phyloP scores from a whole-genome alignment of 768 basidiomycete genomes.

The Mycena rebaudengoi region DNA sequence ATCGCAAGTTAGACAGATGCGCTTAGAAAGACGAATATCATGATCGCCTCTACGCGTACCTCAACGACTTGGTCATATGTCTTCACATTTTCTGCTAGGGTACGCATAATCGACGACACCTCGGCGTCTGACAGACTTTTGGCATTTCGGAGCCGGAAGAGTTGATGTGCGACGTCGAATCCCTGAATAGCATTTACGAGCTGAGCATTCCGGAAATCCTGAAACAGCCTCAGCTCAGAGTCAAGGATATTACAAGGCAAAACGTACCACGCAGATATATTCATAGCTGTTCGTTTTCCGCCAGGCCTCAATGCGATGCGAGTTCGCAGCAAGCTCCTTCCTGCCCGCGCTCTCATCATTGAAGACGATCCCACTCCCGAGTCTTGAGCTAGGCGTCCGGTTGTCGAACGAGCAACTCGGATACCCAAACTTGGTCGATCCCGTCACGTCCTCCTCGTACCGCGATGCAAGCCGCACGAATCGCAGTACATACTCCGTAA shows the following conservation, averaged over 20 bases:
- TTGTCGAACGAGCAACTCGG: constrained; percentile 64
- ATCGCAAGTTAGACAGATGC: background rate
- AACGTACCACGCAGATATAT: constrained; percentile 68
- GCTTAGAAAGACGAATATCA: background rate
- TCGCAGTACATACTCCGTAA: constrained; percentile 87
- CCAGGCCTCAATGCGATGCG: constrained; percentile 94
- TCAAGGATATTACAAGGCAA: background rate
- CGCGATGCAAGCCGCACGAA: constrained; percentile 91
- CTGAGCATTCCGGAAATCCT: constrained; percentile 75
- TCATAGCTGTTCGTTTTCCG: constrained; percentile 82
- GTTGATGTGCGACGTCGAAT: constrained; percentile 88
- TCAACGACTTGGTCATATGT: constrained; percentile 91
- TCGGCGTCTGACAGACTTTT: constrained; percentile 80
- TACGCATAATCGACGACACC: constrained; percentile 75
- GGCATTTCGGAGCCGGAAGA: constrained; percentile 79
- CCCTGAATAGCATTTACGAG: constrained; percentile 71
- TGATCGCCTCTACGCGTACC: constrained; percentile 51
- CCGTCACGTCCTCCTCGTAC: constrained; percentile 88
- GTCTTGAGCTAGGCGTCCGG: constrained; percentile 50
- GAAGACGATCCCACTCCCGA: constrained; percentile 88
- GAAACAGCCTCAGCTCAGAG: constrained; percentile 13
- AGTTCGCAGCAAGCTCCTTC: constrained; percentile 79
- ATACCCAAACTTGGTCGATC: constrained; percentile 80
- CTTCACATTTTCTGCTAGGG: constrained; percentile 74
- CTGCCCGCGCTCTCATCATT: constrained; percentile 70